Evolutionary conservation across 2,329 filamentous ascomycete species (phyloP).

Genomic region (Teratosphaeria viscida): DNA sequence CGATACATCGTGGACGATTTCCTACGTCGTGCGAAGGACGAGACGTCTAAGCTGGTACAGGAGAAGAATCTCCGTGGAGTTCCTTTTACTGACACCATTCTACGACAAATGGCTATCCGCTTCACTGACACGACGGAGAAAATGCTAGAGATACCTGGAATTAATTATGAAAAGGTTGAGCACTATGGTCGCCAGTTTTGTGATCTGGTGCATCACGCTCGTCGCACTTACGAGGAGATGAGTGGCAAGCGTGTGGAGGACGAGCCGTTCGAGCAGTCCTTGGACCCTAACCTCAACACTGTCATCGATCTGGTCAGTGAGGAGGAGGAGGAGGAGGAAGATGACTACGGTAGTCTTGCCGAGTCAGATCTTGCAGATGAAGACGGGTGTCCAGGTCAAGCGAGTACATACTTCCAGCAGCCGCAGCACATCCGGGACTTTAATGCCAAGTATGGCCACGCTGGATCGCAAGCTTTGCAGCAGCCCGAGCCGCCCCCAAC

Average conservation of each 20-base stretch:
- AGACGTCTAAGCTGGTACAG: conserved; percentile 53
- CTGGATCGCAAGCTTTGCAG: conserved; percentile 8
- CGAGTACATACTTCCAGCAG: conserved; percentile 17
- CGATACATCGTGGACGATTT: conserved; percentile 55
- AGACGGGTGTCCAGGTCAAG: conserved; percentile 12
- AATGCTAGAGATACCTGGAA: conserved; percentile 54
- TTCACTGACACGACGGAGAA: conserved; percentile 53
- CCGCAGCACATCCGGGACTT: conserved; percentile 9
- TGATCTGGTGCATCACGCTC: conserved; percentile 41
- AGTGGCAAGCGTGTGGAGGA: conserved; percentile 36
- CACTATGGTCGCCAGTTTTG: conserved; percentile 53
- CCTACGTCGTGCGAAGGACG: conserved; percentile 48
- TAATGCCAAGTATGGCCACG: conserved; percentile 12
- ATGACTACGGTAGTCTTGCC: conserved; percentile 37
- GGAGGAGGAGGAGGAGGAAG: conserved; percentile 28
- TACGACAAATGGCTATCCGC: conserved; percentile 62
- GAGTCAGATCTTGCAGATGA: conserved; percentile 34
- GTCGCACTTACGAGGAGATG: conserved; percentile 28
- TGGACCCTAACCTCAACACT: conserved; percentile 41
- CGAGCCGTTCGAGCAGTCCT: conserved; percentile 26
- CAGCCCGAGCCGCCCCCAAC: neutral
- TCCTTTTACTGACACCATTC: conserved; percentile 57
- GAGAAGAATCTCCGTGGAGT: conserved; percentile 46
- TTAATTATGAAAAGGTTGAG: conserved; percentile 52
- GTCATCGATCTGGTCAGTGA: conserved; percentile 39